These are phyloP conservation scores for Pichia californica DNA, from an alignment of 805 yeast genomes.

Conservation along the genomic window DNA sequence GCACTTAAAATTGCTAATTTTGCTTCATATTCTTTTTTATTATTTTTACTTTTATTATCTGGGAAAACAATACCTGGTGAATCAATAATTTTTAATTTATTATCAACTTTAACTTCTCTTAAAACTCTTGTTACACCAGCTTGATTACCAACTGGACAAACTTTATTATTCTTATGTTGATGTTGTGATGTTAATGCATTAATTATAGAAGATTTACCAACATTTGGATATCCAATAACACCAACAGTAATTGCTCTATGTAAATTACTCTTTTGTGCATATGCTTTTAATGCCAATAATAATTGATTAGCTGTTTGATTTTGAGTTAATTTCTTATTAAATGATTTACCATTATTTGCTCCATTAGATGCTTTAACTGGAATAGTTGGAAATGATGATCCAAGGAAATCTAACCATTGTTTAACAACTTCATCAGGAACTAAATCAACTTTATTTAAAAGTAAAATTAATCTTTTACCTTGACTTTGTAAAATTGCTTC, in stretches of 20 bases:
- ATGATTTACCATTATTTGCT: slow-evolving; percentile 60
- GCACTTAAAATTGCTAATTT: slow-evolving; percentile 84
- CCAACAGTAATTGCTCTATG: slow-evolving; percentile 91
- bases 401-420: slow-evolving; percentile 76
- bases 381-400: slow-evolving; percentile 82
- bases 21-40: slow-evolving; percentile 70
- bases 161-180: slow-evolving; percentile 45
- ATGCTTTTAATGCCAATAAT: slow-evolving; percentile 76
- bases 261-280: slow-evolving; percentile 74
- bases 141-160: slow-evolving; percentile 95
- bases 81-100: slow-evolving; percentile 80
- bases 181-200: slow-evolving; percentile 83
- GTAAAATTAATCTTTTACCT: slow-evolving; percentile 76
- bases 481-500: slow-evolving; percentile 77
- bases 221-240: slow-evolving; percentile 96
- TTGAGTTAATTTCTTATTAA: slow-evolving; percentile 67
- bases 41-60: slow-evolving; percentile 23
- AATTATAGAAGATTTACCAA: slow-evolving; percentile 92
- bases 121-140: slow-evolving; percentile 94
- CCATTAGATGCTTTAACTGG: slow-evolving; percentile 80
- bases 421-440: slow-evolving; percentile 80
- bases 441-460: slow-evolving; percentile 87
- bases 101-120: slow-evolving; percentile 89
- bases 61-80: slow-evolving; percentile 99
- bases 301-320: slow-evolving; percentile 67